Evolutionary conservation across 805 yeast genomes (phyloP), one percentile per base, ranked within the genome.

Genomic region (Wickerhamomyces ciferrii): DNA sequence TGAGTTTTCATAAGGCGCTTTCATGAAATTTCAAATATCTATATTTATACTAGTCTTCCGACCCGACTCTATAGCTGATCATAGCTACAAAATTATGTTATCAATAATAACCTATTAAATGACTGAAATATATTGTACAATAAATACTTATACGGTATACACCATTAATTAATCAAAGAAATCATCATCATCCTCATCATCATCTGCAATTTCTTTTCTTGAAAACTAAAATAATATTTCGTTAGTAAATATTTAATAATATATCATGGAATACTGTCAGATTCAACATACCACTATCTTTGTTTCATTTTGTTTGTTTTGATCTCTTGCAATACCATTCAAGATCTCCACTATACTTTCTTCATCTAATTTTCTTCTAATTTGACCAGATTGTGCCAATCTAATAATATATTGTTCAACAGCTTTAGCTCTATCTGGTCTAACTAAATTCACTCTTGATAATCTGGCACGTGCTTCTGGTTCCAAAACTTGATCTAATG

Each of bases 401-500:
- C 82, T 79, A 24, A 85, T 67, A 40, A 92, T 68, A 56, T 92
- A 81, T 51, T 83, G 81, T 58, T 92, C 97, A 14, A 90, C 97
- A 3, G 90, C 87, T 43, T 78, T 76, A 1, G 96, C 98, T 47
- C 97, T 74, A 44, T 94, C 98, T 2, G 95, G 95, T 59, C 91
- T 80, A 39, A 92, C 99, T 61, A 94, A 76, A 25, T 89, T 71
- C 18, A 92, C 95, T 48, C 99, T 74, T 18, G 91, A 79, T 41
- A 92, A 72, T 48, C 99, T 75, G 59, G 92, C 97, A 41, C 95
- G 75, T 1, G 98, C 99, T 43, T 76, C 79, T 11, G 92, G 83
- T 46, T 87, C 87, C 40, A 94, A 71, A 19, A 89, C 76, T 53
- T 86, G 92, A 8, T 87, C 74, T 45, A 89, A 68, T 2, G 63